Base-by-base conservation (phyloP, 441 rosid genomes). In the Flueggea neowawraea region DNA sequence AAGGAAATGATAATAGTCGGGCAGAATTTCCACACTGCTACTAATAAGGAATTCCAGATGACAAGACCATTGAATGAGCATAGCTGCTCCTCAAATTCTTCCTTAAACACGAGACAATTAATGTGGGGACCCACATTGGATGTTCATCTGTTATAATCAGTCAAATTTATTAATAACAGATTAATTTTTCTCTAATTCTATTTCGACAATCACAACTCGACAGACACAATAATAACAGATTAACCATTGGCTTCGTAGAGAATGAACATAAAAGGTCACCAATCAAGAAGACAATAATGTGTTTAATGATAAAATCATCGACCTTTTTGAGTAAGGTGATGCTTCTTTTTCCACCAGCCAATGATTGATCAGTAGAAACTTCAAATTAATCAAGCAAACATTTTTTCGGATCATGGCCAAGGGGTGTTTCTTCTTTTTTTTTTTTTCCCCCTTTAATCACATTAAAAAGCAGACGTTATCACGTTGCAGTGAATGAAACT, bases 81-180 rank as follows among this genome's bases (percentile, higher is more conserved):
- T 17, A 55, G 14, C 28, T 13, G 8, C 22, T 10, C 45, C 15
- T 3, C 9, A 57, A 41, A 52, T 62, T 55, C 60, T 71, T 64
- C 61, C 68, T 55, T 61, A 66, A 66, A 73, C 75, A 33, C 12
- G 50, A 59, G 58, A 55, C 53, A 41, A 60, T 60, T 43, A 54
- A 58, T 57, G 56, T 10, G 1, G 80, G 82, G 79, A 12, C 80
- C 82, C 82, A 63, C 65, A 8, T 3, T 57, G 59, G 52, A 54
- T 53, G 68, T 55, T 64, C 73, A 54, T 51, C 51, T 60, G 60
- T 55, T 17, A 39, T 41, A 66, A 63, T 69, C 75, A 60, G 52
- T 52, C 4, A 12, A 45, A 4, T 11, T 47, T 4, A 50, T 53
- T 59, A 47, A 44, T 47, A 32, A 14, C 39, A 3, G 12, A 4